These are phyloP conservation scores for Gloeostereum incarnatum DNA, from an alignment of 768 basidiomycete species.

Conservation along the genomic window DNA sequence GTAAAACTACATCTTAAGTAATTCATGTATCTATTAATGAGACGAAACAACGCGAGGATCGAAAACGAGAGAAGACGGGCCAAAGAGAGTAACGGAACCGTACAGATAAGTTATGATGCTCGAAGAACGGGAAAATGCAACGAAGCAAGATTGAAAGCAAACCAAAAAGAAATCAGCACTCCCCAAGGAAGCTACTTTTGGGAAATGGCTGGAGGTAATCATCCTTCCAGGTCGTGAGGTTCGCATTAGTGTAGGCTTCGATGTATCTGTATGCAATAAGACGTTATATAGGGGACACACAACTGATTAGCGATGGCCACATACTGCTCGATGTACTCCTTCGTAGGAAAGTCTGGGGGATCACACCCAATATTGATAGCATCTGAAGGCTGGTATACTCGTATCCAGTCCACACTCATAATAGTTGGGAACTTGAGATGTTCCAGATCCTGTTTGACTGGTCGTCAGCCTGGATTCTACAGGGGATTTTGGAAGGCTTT, in stretches of 20 bases:
- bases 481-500: no score
- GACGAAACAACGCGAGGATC: no score
- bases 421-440: slow-evolving; percentile 62
- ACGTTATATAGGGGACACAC: not conserved
- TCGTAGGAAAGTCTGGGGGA: slow-evolving; percentile 71
- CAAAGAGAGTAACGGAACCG: no score
- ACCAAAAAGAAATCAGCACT: slow-evolving; percentile 33
- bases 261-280: slow-evolving; percentile 25
- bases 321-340: slow-evolving; percentile 68
- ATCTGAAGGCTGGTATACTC: slow-evolving; percentile 77
- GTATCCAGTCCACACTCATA: slow-evolving; percentile 81
- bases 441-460: no score
- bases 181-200: slow-evolving; percentile 50
- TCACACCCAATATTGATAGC: slow-evolving; percentile 78
- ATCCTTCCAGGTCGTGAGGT: slow-evolving; percentile 66
- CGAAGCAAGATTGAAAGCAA: not conserved
- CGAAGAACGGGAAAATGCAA: not conserved
- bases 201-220: slow-evolving; percentile 62
- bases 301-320: slow-evolving; percentile 13
- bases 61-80: no score
- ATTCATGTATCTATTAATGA: no score
- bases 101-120: no score
- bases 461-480: no score
- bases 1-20: no score
- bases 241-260: slow-evolving; percentile 77